phyloP scores from a whole-genome alignment of 306 rosid species.

The Medicago ruthenica region DNA sequence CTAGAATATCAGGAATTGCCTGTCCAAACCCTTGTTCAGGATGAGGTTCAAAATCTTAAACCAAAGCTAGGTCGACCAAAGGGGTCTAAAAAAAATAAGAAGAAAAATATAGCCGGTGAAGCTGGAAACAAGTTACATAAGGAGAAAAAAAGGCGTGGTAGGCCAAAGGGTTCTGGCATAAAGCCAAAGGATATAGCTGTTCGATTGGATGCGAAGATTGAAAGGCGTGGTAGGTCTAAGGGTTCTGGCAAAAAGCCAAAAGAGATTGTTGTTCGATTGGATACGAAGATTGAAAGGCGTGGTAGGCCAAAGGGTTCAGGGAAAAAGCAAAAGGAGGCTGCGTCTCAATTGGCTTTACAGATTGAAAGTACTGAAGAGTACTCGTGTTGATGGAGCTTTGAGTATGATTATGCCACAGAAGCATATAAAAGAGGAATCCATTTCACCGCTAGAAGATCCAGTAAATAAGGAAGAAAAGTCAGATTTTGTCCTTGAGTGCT shows the following conservation, averaged over 20 bases:
- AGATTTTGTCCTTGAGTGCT: slow-evolving; percentile 17
- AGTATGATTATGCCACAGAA: slow-evolving; percentile 40
- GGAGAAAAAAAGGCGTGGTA: slow-evolving; percentile 33
- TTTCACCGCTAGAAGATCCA: slow-evolving; percentile 36
- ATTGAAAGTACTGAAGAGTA: slow-evolving; percentile 39
- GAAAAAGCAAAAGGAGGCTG: no score
- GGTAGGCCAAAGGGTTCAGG: no score
- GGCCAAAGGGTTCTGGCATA: slow-evolving; percentile 27
- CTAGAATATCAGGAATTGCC: slow-evolving; percentile 6
- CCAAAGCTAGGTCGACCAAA: slow-evolving; percentile 51
- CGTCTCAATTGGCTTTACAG: not conserved
- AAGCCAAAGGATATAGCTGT: slow-evolving; percentile 35
- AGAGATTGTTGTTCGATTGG: no score
- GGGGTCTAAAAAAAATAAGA: slow-evolving; percentile 50
- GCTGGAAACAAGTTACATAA: slow-evolving; percentile 26
- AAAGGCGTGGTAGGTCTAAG: no score
- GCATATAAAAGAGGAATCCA: slow-evolving; percentile 18
- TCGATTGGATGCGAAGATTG: not conserved
- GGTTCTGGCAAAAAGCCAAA: no score
- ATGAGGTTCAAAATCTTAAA: slow-evolving; percentile 37
- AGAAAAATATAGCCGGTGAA: slow-evolving; percentile 21
- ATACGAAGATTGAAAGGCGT: no score
- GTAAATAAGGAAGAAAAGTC: slow-evolving; percentile 19
- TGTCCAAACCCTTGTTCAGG: slow-evolving; percentile 29
- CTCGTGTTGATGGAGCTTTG: slow-evolving; percentile 34